phyloP scores from a whole-genome alignment of 1,284 basidiomycete genomes.

The Puccinia coronata region DNA sequence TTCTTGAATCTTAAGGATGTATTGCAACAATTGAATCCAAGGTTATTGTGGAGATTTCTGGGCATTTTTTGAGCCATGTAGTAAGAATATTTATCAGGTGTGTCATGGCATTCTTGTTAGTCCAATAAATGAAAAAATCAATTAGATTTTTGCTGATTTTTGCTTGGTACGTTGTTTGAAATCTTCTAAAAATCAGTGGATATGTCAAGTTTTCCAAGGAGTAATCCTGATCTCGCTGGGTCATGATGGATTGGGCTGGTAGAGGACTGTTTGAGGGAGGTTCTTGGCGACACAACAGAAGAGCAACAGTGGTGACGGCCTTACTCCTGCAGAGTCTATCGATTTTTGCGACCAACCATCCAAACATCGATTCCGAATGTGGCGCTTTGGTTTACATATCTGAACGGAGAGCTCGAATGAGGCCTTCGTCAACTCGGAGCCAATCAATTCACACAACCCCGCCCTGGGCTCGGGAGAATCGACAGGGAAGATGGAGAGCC shows the following conservation, averaged over 20 bases:
- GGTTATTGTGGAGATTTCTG: no score
- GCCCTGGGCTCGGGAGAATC: not conserved
- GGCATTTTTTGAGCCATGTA: no score
- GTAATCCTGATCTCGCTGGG: no score
- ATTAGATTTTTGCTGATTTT: no score
- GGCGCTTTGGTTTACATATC: constrained; percentile 27
- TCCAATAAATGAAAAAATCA: no score
- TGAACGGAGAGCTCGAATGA: constrained; percentile 19
- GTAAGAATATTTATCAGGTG: no score
- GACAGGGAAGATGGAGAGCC: constrained; percentile 19
- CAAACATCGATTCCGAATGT: constrained; percentile 32
- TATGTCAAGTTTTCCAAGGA: no score
- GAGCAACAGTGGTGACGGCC: not conserved
- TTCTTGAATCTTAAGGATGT: no score
- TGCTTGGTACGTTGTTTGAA: no score
- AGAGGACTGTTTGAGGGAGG: constrained; percentile 83
- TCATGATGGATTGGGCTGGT: constrained; percentile 94
- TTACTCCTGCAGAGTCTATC: not conserved
- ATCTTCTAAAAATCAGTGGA: no score
- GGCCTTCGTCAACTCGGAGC: not conserved
- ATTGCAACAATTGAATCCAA: no score
- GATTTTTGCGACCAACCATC: not conserved
- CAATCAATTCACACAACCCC: not conserved
- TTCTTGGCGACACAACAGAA: constrained; percentile 69
- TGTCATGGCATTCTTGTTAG: no score